These are phyloP conservation scores for Prunus armeniaca DNA, from an alignment of 306 rosid genomes.

Conservation along the genomic window DNA sequence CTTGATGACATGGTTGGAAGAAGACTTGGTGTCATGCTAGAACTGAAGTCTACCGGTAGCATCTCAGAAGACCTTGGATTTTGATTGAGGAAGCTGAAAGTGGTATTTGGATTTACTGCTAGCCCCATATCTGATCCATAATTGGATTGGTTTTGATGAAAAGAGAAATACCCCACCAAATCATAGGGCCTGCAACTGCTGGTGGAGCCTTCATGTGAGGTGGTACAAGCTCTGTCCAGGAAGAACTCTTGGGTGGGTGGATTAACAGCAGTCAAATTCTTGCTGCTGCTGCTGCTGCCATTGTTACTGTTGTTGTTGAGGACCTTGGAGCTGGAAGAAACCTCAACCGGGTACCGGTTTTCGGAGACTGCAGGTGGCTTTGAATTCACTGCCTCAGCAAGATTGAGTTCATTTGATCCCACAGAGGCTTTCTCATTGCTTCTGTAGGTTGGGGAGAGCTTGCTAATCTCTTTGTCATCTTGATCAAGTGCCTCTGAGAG, in stretches of 20 bases:
- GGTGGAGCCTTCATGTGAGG: slow-evolving; percentile 36
- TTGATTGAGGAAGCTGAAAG: slow-evolving; percentile 49
- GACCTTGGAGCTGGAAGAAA: slow-evolving; percentile 31
- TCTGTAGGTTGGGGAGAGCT: slow-evolving; percentile 22
- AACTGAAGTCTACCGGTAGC: background rate
- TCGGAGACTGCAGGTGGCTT: slow-evolving; percentile 21
- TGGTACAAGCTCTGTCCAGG: slow-evolving; percentile 34
- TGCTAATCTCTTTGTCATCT: slow-evolving; percentile 22
- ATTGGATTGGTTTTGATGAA: slow-evolving; percentile 39
- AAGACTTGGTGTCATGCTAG: background rate
- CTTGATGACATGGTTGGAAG: slow-evolving; percentile 22
- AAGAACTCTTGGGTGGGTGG: slow-evolving; percentile 59
- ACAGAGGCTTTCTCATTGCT: slow-evolving; percentile 49
- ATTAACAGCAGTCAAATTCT: slow-evolving; percentile 22
- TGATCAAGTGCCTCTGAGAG: slow-evolving; percentile 37
- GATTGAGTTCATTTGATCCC: slow-evolving; percentile 44
- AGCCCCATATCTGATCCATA: slow-evolving; percentile 41
- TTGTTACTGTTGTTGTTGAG: slow-evolving; percentile 15
- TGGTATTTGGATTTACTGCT: slow-evolving; percentile 35
- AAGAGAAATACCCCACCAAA: slow-evolving; percentile 49
- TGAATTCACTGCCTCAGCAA: slow-evolving; percentile 25
- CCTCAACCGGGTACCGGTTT: slow-evolving; percentile 39
- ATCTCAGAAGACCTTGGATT: slow-evolving; percentile 29
- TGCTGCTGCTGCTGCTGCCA: slow-evolving; percentile 10
- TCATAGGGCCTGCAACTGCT: slow-evolving; percentile 50